Conservation (phyloP, 305 asterid species). For the Euphrasia arctica region DNA sequence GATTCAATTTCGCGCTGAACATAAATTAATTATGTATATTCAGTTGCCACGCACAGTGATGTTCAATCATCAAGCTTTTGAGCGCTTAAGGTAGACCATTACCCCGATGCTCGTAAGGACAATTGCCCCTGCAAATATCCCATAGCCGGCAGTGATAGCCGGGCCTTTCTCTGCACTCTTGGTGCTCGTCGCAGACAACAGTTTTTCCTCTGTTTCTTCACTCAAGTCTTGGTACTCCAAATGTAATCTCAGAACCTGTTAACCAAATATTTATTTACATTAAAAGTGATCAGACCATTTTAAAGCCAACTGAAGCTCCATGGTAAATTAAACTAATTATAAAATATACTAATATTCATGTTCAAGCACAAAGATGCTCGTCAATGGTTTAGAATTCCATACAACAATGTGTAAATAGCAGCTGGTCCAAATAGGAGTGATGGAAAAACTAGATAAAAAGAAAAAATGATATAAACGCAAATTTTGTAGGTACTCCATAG, state of each 20-base stretch:
- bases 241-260: constrained; percentile 76
- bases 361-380: neutral
- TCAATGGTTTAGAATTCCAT: neutral
- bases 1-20: neutral
- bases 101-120: constrained; percentile 64
- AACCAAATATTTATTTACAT: neutral
- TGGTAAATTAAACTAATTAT: neutral
- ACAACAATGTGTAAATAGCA: neutral
- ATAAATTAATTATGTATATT: neutral
- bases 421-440: neutral
- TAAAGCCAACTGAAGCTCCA: constrained; percentile 3
- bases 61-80: constrained; percentile 33
- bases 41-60: neutral
- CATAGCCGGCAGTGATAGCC: constrained; percentile 29
- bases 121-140: constrained; percentile 66
- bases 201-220: constrained; percentile 26
- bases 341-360: neutral
- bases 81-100: constrained; percentile 61
- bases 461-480: neutral
- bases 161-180: constrained; percentile 37
- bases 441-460: neutral
- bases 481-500: neutral
- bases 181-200: constrained; percentile 23
- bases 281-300: neutral
- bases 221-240: constrained; percentile 39